These are phyloP conservation scores for Diaporthe destruens DNA, from an alignment of 2,329 filamentous ascomycete species.

Conservation along the genomic window DNA sequence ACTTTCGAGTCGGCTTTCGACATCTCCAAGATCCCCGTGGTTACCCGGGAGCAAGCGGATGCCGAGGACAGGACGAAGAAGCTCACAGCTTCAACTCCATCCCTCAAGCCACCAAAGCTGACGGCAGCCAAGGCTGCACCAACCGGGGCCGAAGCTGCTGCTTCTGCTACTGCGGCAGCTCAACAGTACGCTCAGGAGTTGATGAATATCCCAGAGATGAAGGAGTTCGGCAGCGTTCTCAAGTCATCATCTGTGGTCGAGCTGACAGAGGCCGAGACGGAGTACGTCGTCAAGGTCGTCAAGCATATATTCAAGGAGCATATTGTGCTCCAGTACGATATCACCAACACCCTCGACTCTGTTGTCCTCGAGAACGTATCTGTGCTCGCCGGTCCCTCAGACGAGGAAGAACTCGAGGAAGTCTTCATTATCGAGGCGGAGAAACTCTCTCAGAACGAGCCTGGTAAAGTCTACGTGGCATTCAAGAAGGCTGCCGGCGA, in stretches of 20 bases:
- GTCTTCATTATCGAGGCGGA: conserved; percentile 94
- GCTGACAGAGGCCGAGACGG: conserved; percentile 95
- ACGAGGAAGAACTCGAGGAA: conserved; percentile 88
- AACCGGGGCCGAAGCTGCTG: conserved; percentile 78
- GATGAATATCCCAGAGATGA: conserved; percentile 89
- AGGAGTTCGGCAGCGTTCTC: conserved; percentile 88
- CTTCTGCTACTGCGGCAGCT: conserved; percentile 81
- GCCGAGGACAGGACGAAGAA: conserved; percentile 98
- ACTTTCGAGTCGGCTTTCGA: conserved; percentile 91
- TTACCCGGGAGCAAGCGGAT: conserved; percentile 94
- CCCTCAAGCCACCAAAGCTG: conserved; percentile 90
- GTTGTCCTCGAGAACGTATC: conserved; percentile 92
- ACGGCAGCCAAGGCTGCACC: conserved; percentile 79
- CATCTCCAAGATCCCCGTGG: conserved; percentile 88
- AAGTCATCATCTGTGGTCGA: conserved; percentile 90
- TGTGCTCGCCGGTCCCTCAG: conserved; percentile 81
- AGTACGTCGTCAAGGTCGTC: conserved; percentile 93
- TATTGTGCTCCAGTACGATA: conserved; percentile 93
- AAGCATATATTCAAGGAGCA: conserved; percentile 99
- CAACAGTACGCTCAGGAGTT: conserved; percentile 93
- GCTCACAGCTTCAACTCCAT: conserved; percentile 90
- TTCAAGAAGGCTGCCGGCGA: conserved; percentile 88
- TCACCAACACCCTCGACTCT: conserved; percentile 96
- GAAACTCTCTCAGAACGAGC: conserved; percentile 84
- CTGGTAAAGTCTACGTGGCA: conserved; percentile 93